Conservation (phyloP, 495 filamentous ascomycete genomes). For the Neurospora tetraspora region DNA sequence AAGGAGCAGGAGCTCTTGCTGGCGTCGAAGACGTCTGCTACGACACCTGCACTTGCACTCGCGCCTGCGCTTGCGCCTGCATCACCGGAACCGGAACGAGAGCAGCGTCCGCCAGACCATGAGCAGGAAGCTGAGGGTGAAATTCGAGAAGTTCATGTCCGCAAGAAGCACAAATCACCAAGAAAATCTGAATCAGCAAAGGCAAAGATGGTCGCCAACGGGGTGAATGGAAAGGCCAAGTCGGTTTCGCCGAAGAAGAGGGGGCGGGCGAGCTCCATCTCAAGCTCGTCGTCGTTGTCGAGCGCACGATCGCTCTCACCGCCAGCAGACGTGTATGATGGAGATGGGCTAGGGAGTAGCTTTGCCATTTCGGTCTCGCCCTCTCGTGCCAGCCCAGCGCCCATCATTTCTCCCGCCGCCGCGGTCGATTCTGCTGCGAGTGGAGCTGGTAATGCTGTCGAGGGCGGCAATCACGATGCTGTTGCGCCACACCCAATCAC, state of each 20-base stretch:
- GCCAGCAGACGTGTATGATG: slow-evolving; percentile 11
- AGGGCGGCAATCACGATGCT: neutral
- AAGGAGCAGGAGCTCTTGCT: slow-evolving; percentile 1
- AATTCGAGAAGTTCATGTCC: slow-evolving; percentile 11
- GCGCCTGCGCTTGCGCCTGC: neutral
- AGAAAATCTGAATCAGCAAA: slow-evolving; percentile 7
- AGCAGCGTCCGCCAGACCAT: slow-evolving; percentile 5
- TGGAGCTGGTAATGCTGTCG: neutral
- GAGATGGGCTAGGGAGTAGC: slow-evolving; percentile 4
- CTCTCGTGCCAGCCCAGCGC: slow-evolving; percentile 18
- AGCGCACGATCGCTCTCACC: slow-evolving; percentile 23
- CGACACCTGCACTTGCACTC: slow-evolving; percentile 3
- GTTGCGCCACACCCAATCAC: slow-evolving; percentile 18
- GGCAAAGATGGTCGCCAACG: slow-evolving; percentile 14
- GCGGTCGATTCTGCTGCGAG: neutral
- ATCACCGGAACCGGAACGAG: neutral
- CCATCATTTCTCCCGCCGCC: slow-evolving; percentile 13
- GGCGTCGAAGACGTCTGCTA: neutral
- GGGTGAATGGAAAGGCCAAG: slow-evolving; percentile 13
- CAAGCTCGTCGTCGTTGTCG: slow-evolving; percentile 24
- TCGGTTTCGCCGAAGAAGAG: slow-evolving; percentile 16
- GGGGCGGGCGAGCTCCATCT: slow-evolving; percentile 16
- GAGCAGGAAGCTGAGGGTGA: neutral
- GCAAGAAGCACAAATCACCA: slow-evolving; percentile 23
- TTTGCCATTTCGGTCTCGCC: slow-evolving; percentile 12